Conservation (phyloP, 345 rosid genomes). For the Bretschneidera sinensis region DNA sequence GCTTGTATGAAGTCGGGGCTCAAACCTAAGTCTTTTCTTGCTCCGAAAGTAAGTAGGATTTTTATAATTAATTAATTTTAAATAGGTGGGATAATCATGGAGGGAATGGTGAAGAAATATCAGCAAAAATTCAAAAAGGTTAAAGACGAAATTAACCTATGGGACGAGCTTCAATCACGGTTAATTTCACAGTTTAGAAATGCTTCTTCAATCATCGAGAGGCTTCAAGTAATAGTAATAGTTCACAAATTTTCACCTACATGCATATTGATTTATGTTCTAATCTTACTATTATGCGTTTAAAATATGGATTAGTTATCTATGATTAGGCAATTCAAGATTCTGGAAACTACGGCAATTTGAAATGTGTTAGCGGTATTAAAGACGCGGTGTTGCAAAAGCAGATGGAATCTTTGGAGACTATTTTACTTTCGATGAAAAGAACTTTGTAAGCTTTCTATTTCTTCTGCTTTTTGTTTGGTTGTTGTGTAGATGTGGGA, state of each 20-base stretch:
- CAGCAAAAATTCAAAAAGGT: conserved; percentile 60
- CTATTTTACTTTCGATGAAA: conserved; percentile 51
- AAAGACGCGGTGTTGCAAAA: conserved; percentile 51
- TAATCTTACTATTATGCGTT: neutral
- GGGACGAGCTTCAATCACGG: conserved; percentile 69
- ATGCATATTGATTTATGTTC: neutral
- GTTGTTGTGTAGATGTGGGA: neutral
- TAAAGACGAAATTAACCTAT: conserved; percentile 53
- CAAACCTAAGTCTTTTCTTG: too few relatives aligned
- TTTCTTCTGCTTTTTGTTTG: neutral
- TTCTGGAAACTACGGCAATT: conserved; percentile 42
- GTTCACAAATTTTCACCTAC: neutral
- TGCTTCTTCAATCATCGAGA: conserved; percentile 63
- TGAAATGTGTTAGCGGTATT: conserved; percentile 49
- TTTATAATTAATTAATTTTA: too few relatives aligned
- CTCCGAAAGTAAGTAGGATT: too few relatives aligned
- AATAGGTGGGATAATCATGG: too few relatives aligned
- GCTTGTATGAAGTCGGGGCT: too few relatives aligned
- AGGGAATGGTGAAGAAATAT: conserved; percentile 56
- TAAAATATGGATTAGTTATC: neutral
- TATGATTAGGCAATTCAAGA: conserved; percentile 45
- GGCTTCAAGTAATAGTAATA: conserved; percentile 43
- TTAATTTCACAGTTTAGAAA: conserved; percentile 53
- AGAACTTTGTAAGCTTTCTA: conserved; percentile 41
- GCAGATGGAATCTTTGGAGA: conserved; percentile 65